Base-by-base conservation (phyloP, 2,329 filamentous ascomycete genomes). In the Colletotrichum siamense region DNA sequence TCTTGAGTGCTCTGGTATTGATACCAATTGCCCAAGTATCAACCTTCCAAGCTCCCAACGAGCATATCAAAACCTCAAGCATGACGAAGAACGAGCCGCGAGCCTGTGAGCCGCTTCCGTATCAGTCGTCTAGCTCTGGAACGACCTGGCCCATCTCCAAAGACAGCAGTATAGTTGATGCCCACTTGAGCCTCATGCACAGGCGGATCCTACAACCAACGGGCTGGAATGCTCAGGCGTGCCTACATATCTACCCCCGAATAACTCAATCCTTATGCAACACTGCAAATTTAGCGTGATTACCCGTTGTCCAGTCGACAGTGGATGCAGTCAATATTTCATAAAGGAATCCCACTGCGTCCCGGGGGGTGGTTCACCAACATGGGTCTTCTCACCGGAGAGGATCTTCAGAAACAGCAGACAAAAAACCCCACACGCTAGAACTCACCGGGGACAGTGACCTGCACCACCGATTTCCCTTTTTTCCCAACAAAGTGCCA, bases 291-390 rank as follows among this genome's bases (percentile, higher is more conserved):
- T 16, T 24, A 32, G 28, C 13, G 16, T 22, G 28, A 24, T 34
- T n/a, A 28, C 18, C 9, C 12, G 70, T 76, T 76, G 74, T 74
- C 74, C 59, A 73, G 70, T 74, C 34, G 64, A 76, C 32, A 30
- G 64, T 76, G 71, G 59, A 61, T 63, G 69, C 63, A 12, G 15
- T 61, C 44, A 59, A 30, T 24, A 52, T 22, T 52, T 22, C 44
- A 69, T 63, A 49, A 34, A 39, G 26, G 15, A 55, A 59, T 28
- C 30, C 52, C 44, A 67, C 32, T 57, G 63, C 57, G 32, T 32
- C 34, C 8, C 49, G 36, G 52, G 44, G n/a, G 44, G 18, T 49
- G 39, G 10, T 22, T 49, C n/a, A 22, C 44, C 44, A 49, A 52
- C 44, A 52, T 52, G 44, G 44, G 44, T 52, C n/a, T 13, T n/a